Base-by-base conservation (phyloP, 2,329 filamentous ascomycete species). In the Pezicula rhizophila region DNA sequence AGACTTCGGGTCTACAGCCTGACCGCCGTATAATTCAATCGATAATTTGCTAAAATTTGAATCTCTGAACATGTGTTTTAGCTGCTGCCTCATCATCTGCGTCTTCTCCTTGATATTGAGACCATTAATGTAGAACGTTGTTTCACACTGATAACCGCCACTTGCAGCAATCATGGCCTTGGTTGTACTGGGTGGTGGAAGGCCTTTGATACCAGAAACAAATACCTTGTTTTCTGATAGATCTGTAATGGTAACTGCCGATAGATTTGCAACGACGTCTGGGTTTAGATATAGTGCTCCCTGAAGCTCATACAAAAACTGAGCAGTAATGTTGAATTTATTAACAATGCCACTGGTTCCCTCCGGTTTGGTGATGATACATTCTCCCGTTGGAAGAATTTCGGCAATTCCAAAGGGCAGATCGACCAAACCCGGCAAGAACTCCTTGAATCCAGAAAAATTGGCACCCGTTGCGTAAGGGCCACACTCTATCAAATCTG, bases 381-480 rank as follows among this genome's bases (percentile, higher is more conserved):
- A 70, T 3, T 61, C 62, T 0, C 73, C 73, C 52, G 70, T 66
- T 1, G 45, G 57, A 10, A 64, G 67, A 14, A 77, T 65, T 45
- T 76, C 72, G 1, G 69, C 71, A 52, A 77, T 74, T 1, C 68
- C 70, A 47, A 73, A 74, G 0, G 62, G 63, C 1, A 72, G 64
- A 33, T 70, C 68, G 17, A 72, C 57, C 14, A 76, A 58, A 0
- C 61, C 53, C 0, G 46, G 45, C 6, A 51, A 40, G 35, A 45
- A 54, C 2, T 73, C 68, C 61, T 66, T 71, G 63, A 58, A 61
- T 12, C 51, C 54, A n/a, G 50, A 51, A 44, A 54, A 57, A 28
- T 58, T 55, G 23, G 50, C 52, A 38, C 57, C 59, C 42, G 20
- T 53, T 3, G 55, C 52, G 46, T 63, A 63, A 8, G 57, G 48